Evolutionary conservation across 768 basidiomycete genomes (phyloP).

Genomic region (Suillus discolor): DNA sequence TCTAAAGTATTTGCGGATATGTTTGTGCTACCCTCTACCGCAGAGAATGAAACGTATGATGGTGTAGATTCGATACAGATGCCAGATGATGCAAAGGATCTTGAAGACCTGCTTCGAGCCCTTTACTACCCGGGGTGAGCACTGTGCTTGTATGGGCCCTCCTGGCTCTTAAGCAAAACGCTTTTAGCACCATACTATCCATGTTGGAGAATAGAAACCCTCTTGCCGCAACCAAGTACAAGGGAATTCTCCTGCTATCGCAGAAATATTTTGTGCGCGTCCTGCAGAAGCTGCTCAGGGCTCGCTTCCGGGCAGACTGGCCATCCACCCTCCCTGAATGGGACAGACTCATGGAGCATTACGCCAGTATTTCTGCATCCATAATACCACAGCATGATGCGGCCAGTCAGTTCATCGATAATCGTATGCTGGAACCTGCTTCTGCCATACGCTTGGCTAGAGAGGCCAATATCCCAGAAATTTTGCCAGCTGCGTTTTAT

Average conservation of each 20-base stretch:
- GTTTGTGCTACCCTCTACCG: constrained; percentile 18
- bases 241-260: constrained; percentile 29
- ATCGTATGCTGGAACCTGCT: constrained; percentile 21
- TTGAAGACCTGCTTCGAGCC: constrained; percentile 12
- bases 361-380: not conserved
- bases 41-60: constrained; percentile 15
- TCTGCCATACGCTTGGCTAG: constrained; percentile 45
- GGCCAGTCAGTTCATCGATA: constrained; percentile 5
- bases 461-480: constrained; percentile 38
- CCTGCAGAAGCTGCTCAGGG: constrained; percentile 32
- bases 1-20: constrained; percentile 35
- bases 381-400: not conserved
- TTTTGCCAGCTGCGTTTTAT: constrained; percentile 54
- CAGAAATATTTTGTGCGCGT: constrained; percentile 39
- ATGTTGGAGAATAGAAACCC: constrained; percentile 7
- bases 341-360: constrained; percentile 16
- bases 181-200: constrained; percentile 4
- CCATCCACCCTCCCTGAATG: constrained; percentile 28
- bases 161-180: constrained; percentile 4
- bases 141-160: constrained; percentile 4
- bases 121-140: constrained; percentile 15
- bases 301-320: constrained; percentile 38
- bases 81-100: constrained; percentile 16
- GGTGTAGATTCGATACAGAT: constrained; percentile 16
- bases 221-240: constrained; percentile 20